A percentile compares a stretch with the other conserved stretches of the same genome.
phyloP scores from a whole-genome alignment of 345 rosid genomes.

The Lepidium sativum region DNA sequence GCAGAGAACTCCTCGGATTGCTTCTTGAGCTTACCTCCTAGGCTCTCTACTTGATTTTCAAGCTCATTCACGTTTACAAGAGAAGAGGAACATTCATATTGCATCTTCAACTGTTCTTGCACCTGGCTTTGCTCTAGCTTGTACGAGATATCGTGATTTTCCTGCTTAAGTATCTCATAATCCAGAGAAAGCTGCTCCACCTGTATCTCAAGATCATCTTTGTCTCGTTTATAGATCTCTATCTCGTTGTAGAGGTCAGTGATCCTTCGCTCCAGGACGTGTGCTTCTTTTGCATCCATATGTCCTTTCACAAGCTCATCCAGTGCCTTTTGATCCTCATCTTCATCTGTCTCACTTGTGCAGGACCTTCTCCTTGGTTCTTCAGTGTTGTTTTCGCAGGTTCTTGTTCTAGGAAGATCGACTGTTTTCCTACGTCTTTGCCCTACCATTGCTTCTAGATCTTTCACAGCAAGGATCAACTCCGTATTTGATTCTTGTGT shows the following conservation, averaged over 20 bases:
- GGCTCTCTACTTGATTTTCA: constrained; percentile 43
- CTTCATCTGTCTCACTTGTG: constrained; percentile 28
- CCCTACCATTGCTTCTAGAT: constrained; percentile 69
- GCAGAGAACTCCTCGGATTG: constrained; percentile 59
- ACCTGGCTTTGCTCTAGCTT: constrained; percentile 44
- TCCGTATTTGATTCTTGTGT: constrained; percentile 71
- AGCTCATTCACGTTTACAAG: constrained; percentile 38
- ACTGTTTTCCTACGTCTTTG: constrained; percentile 35
- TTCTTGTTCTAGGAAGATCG: constrained; percentile 20
- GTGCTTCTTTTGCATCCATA: constrained; percentile 40
- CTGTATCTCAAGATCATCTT: constrained; percentile 65
- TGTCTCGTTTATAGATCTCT: constrained; percentile 51
- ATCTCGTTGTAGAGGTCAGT: constrained; percentile 52
- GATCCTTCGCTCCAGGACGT: constrained; percentile 44
- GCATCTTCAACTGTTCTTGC: constrained; percentile 44
- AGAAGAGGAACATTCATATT: constrained; percentile 36
- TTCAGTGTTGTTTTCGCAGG: constrained; percentile 17
- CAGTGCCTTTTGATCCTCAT: constrained; percentile 28
- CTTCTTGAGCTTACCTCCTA: constrained; percentile 58
- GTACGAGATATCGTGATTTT: constrained; percentile 47
- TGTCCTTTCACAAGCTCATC: constrained; percentile 38
- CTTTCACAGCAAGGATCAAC: constrained; percentile 74
- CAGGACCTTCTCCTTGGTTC: constrained; percentile 24
- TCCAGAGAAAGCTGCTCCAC: constrained; percentile 61
- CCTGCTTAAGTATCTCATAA: constrained; percentile 57